Evolutionary conservation across 192 early-diverging fungal species (phyloP).

Genomic region (Linnemannia elongata): DNA sequence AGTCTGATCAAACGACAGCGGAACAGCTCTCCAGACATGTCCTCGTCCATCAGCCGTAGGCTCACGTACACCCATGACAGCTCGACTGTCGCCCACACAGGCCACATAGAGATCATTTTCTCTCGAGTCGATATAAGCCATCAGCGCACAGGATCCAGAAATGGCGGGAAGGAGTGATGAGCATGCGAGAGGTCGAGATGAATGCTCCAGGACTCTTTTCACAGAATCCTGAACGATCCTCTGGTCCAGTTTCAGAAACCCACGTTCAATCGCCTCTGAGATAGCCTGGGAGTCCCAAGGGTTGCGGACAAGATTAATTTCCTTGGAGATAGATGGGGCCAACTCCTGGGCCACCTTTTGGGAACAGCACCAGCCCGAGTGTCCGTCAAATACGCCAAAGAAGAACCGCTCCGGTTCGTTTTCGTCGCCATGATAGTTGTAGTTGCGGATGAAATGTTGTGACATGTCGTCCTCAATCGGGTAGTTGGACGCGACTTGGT

Average conservation of each 20-base stretch:
- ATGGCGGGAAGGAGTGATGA: constrained; percentile 56
- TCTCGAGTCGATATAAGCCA: constrained; percentile 63
- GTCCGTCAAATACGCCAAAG: constrained; percentile 68
- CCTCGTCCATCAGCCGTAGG: constrained; percentile 49
- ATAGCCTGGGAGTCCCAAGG: not conserved
- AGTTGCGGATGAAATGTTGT: constrained; percentile 26
- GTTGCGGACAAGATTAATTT: constrained; percentile 41
- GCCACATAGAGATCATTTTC: constrained; percentile 64
- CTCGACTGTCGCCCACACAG: constrained; percentile 67
- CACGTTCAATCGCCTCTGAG: constrained; percentile 49
- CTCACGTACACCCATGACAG: constrained; percentile 61
- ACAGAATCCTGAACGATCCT: constrained; percentile 61
- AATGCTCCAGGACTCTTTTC: constrained; percentile 48
- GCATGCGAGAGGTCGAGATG: constrained; percentile 35
- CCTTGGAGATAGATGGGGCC: constrained; percentile 60
- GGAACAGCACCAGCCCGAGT: constrained; percentile 64
- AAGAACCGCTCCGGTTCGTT: constrained; percentile 49
- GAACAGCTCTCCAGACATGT: constrained; percentile 65
- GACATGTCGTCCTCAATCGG: constrained; percentile 65
- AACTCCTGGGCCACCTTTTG: constrained; percentile 59
- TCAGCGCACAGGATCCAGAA: constrained; percentile 66
- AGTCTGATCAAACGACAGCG: constrained; percentile 76
- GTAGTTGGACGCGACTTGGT: constrained; percentile 62
- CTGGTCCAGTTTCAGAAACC: constrained; percentile 63
- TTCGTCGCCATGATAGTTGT: constrained; percentile 10